Conservation (phyloP, 23 red algal species). For the Gracilariopsis chorda region DNA sequence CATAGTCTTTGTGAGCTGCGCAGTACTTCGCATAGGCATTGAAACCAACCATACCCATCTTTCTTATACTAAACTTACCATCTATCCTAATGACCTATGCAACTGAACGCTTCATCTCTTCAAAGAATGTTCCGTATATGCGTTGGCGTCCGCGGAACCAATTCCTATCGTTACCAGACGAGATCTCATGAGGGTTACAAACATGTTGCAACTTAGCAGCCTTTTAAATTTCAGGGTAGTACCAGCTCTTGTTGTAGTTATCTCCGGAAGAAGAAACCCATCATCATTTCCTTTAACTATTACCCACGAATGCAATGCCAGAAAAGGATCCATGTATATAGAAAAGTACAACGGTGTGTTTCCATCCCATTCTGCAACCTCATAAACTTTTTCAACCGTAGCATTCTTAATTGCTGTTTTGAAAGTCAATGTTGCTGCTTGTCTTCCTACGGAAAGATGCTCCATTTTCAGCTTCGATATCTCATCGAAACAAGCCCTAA, state of each 20-base stretch:
- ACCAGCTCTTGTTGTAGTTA: too few species aligned
- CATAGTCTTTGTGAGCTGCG: constrained; percentile 24
- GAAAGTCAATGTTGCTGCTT: neutral
- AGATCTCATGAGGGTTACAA: too few species aligned
- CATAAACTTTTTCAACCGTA: neutral
- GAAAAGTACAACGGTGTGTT: neutral
- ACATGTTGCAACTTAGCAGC: too few species aligned
- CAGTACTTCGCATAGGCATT: constrained; percentile 40
- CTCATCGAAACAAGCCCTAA: neutral
- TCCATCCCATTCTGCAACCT: constrained; percentile 1
- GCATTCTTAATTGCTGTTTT: neutral
- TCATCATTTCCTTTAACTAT: neutral
- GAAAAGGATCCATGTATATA: constrained; percentile 20
- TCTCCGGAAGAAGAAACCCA: neutral
- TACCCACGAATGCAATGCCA: neutral
- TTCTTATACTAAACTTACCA: neutral
- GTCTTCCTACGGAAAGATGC: neutral
- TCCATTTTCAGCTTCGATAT: neutral
- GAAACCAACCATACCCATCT: neutral
- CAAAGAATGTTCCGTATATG: neutral
- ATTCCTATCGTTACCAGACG: neutral
- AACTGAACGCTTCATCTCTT: neutral
- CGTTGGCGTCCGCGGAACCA: neutral
- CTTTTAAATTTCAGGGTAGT: too few species aligned
- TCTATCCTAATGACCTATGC: neutral